phyloP scores from a whole-genome alignment of 2,329 filamentous ascomycete genomes.

The Truncatella angustata region DNA sequence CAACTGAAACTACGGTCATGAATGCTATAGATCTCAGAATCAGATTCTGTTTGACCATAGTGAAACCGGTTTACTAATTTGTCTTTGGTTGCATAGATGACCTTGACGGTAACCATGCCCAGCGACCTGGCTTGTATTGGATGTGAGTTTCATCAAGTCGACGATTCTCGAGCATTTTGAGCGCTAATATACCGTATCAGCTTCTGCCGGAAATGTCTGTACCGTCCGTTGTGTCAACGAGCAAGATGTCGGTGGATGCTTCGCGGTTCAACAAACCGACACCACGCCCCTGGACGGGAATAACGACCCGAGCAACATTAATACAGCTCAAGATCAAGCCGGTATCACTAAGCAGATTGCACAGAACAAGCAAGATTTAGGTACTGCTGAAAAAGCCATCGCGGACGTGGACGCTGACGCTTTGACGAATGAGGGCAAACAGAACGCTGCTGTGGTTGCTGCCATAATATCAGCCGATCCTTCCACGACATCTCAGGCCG shows the following conservation, averaged over 20 bases:
- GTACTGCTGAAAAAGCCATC: conserved; percentile 37
- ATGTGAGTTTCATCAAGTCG: conserved; percentile 22
- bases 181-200: conserved; percentile 14
- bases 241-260: conserved; percentile 35
- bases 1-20: too few species aligned
- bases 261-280: conserved; percentile 41
- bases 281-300: conserved; percentile 15
- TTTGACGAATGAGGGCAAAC: conserved; percentile 5
- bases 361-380: conserved; percentile 39
- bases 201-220: conserved; percentile 41
- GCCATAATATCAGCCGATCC: conserved; percentile 13
- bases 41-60: too few species aligned
- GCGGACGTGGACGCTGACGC: conserved; percentile 28
- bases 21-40: too few species aligned
- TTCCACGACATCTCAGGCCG: not conserved
- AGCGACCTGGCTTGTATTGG: conserved; percentile 30
- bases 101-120: conserved; percentile 34
- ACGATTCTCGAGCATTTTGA: not conserved
- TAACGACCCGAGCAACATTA: conserved; percentile 31
- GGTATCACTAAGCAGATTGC: conserved; percentile 36
- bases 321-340: conserved; percentile 36
- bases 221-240: conserved; percentile 38
- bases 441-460: conserved; percentile 9
- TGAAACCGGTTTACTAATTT: too few species aligned
- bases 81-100: too few species aligned